A percentile compares a stretch with the other conserved stretches of the same genome.
Evolutionary conservation across 352 stramenopile species (phyloP).

Genomic region (Pythium phragmitis): DNA sequence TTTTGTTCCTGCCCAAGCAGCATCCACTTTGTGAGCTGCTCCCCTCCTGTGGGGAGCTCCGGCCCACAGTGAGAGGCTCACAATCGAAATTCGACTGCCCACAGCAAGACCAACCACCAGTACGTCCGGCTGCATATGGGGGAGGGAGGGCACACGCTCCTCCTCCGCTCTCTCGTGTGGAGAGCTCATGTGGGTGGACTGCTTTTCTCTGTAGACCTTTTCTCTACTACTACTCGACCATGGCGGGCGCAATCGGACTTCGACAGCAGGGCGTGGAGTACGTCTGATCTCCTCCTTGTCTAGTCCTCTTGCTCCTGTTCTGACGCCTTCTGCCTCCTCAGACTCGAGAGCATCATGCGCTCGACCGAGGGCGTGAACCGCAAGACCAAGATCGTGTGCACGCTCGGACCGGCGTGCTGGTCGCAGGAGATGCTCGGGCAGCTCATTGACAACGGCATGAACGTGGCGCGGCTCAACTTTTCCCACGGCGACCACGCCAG

Average conservation of each 20-base stretch:
- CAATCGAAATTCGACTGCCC: conserved; percentile 20
- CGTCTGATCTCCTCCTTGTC: conserved; percentile 9
- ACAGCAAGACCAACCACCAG: conserved; percentile 6
- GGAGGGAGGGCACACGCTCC: neutral
- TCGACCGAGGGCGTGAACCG: conserved; percentile 52
- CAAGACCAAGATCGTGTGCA: conserved; percentile 93
- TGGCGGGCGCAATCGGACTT: conserved; percentile 51
- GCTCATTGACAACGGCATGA: conserved; percentile 92
- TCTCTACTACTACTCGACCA: conserved; percentile 14
- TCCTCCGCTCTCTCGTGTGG: neutral
- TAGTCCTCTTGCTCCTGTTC: neutral
- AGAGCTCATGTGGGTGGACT: neutral
- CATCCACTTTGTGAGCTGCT: neutral
- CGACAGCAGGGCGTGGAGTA: conserved; percentile 44
- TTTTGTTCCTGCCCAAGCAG: conserved; percentile 31
- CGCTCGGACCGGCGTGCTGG: conserved; percentile 90
- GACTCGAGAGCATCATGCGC: conserved; percentile 56
- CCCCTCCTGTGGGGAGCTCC: neutral
- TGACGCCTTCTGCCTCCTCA: conserved; percentile 7
- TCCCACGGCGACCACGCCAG: conserved; percentile 96
- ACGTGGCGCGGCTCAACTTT: conserved; percentile 98
- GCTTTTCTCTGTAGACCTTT: conserved; percentile 3
- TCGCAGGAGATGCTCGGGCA: conserved; percentile 91
- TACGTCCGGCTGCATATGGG: neutral
- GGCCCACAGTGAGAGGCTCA: conserved; percentile 6